Evolutionary conservation across 306 rosid genomes (phyloP), one percentile per base, ranked within the genome.

Genomic region (Medicago lupulina): DNA sequence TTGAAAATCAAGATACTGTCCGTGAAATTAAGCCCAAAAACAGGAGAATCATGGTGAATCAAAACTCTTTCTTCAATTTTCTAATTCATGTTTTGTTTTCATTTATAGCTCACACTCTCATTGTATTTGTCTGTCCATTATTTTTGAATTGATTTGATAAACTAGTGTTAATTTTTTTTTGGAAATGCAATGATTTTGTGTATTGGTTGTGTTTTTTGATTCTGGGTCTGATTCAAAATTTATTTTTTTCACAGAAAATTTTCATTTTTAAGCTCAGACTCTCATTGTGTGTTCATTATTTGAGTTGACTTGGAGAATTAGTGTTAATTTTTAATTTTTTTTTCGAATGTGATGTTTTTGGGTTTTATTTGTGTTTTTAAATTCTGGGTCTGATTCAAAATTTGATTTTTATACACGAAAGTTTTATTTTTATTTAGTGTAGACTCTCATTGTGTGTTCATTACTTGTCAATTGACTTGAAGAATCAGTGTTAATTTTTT

Each of bases 21-120:
- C 81, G 90, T 23, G 97, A 93, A 86, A 91, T 93, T 81, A 88
- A 93, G 80, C 96, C 93, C 76, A 90, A 90, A 81, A 93, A 86
- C 81, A 81, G 93, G 74, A 87, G 93, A 89, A 88, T 93, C 90
- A 91, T 91, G 96, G 97, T 89, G 72, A 12, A 11, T n/a, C 46
- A 40, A 68, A 13, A 6, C 10, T 7, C 23, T 11, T 47, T 19
- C 31, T 3, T 28, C 31, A 28, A 28, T 28, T 28, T 28, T 28
- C 31, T 28, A 28, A 1, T 28, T 3, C 0, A 28, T 28, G 31
- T 28, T 0, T 9, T 3, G 6, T 31, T 34, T 31, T 34, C 2
- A 15, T 64, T 9, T 19, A 43, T 19, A 43, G 23, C 58, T 66
- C 23, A 34, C 49, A 28, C 28, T 19, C 28, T 19, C 5, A 7